Conservation (phyloP, 352 stramenopile species). For the Phytophthora melonis region DNA sequence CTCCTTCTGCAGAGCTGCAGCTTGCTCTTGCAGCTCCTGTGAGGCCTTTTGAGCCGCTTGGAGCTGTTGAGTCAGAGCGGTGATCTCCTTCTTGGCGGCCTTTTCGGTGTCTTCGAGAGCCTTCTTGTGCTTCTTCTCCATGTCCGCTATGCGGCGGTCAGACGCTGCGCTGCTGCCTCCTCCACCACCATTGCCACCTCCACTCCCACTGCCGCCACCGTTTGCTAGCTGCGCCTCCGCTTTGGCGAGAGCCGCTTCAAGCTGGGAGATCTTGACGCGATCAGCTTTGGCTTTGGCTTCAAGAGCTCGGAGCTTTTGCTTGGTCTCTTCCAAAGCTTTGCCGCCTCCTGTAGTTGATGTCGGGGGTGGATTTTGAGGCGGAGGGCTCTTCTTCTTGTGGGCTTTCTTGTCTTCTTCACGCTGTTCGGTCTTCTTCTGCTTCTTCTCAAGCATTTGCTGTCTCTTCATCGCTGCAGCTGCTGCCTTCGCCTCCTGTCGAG, state of each 20-base stretch:
- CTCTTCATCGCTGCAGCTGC: slow-evolving; percentile 15
- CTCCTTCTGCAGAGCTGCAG: slow-evolving; percentile 57
- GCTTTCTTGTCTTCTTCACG: slow-evolving; percentile 16
- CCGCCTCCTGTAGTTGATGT: slow-evolving; percentile 7
- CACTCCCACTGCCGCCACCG: slow-evolving; percentile 19
- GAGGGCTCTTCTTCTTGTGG: slow-evolving; percentile 33
- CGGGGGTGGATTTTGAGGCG: slow-evolving; percentile 6
- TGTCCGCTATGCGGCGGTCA: slow-evolving; percentile 70
- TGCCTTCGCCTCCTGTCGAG: slow-evolving; percentile 30
- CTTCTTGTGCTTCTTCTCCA: slow-evolving; percentile 87
- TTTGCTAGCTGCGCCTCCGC: slow-evolving; percentile 48
- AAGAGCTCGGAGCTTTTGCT: slow-evolving; percentile 79
- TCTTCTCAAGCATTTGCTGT: slow-evolving; percentile 30
- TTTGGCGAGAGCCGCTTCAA: slow-evolving; percentile 71
- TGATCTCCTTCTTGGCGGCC: slow-evolving; percentile 54
- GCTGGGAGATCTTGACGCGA: slow-evolving; percentile 78
- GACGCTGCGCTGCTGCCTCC: slow-evolving; percentile 31
- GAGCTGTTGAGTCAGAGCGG: slow-evolving; percentile 58
- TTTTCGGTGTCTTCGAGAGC: slow-evolving; percentile 76
- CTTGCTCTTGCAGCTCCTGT: slow-evolving; percentile 56
- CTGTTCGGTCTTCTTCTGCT: slow-evolving; percentile 28
- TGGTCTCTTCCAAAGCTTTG: slow-evolving; percentile 65
- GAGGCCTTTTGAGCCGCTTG: slow-evolving; percentile 55
- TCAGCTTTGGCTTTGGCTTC: slow-evolving; percentile 76
- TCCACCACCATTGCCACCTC: slow-evolving; percentile 24